Conservation (phyloP, 2,329 filamentous ascomycete genomes). For the Pleoardoris graminearum region DNA sequence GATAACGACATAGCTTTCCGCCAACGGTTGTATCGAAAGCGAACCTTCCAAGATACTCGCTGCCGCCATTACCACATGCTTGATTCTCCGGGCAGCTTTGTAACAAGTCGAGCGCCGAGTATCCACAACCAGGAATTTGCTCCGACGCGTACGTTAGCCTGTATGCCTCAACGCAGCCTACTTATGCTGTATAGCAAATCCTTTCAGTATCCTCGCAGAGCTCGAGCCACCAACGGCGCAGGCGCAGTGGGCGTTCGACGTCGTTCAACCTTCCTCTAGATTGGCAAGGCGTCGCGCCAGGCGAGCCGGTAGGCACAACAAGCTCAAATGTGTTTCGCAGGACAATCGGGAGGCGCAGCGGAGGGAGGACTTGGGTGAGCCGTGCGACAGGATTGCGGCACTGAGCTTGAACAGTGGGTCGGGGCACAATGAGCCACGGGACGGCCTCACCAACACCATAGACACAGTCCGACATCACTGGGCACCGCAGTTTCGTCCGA, state of each 20-base stretch:
- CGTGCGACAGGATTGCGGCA: conserved; percentile 14
- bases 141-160: conserved; percentile 23
- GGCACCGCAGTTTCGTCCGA: conserved; percentile 26
- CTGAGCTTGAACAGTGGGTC: conserved; percentile 15
- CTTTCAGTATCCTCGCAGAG: conserved; percentile 32
- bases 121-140: conserved; percentile 23
- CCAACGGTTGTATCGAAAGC: conserved; percentile 10
- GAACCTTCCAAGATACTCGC: conserved; percentile 12
- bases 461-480: conserved; percentile 25
- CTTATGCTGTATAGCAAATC: conserved; percentile 27
- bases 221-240: conserved; percentile 22
- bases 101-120: conserved; percentile 14
- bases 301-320: conserved; percentile 23
- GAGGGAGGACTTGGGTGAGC: conserved; percentile 7
- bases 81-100: conserved; percentile 1
- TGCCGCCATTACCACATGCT: conserved; percentile 17
- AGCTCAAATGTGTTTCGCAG: conserved; percentile 10
- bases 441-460: not conserved
- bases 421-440: not conserved
- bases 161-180: not conserved
- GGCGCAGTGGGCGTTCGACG: conserved; percentile 26
- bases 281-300: conserved; percentile 20
- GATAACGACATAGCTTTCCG: conserved; percentile 11
- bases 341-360: conserved; percentile 4
- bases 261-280: conserved; percentile 12